These are phyloP conservation scores for Musa schizocarpa DNA, from an alignment of 176 grass and related monocot genomes.

Conservation along the genomic window DNA sequence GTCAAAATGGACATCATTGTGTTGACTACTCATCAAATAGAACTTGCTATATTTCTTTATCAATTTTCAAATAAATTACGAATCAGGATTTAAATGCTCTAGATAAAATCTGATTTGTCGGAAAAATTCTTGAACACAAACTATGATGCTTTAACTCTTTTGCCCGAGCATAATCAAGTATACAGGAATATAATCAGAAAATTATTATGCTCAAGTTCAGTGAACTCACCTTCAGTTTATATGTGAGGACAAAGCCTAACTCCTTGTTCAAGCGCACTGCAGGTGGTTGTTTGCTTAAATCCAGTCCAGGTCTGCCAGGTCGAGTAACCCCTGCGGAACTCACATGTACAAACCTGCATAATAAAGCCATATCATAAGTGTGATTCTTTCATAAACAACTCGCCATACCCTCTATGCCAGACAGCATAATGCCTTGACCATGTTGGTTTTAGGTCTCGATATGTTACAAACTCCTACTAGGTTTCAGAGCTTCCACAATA, in stretches of 20 bases:
- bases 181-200: background rate
- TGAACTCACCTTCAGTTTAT: conserved; percentile 65
- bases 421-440: background rate
- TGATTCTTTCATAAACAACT: conserved; percentile 4
- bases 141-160: background rate
- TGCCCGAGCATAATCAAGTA: background rate
- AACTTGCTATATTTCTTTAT: no score
- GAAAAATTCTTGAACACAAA: no score
- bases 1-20: no score
- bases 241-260: conserved; percentile 87
- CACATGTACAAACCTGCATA: conserved; percentile 76
- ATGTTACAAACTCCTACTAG: background rate
- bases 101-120: no score
- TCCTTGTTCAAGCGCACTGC: conserved; percentile 96
- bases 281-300: conserved; percentile 96
- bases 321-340: conserved; percentile 94
- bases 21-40: no score
- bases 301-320: conserved; percentile 82
- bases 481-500: background rate
- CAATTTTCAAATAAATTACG: no score
- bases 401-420: background rate
- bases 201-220: background rate
- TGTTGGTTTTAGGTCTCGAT: background rate
- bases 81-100: no score
- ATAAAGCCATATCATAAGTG: conserved; percentile 3